Conservation (phyloP, 177 flowering plant genomes). For the Telopea speciosissima region DNA sequence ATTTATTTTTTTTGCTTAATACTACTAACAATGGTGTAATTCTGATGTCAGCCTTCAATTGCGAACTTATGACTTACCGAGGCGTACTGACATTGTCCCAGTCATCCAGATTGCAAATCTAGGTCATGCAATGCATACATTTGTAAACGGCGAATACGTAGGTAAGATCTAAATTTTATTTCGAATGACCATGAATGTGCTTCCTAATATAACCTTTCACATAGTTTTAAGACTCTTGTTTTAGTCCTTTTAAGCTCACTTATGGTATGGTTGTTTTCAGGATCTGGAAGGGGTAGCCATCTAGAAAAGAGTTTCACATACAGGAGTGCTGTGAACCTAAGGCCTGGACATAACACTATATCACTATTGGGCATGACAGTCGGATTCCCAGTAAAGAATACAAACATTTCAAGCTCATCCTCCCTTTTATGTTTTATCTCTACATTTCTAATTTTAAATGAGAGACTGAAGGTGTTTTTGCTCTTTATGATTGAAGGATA, state of each 20-base stretch:
- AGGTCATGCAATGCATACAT: conserved; percentile 62
- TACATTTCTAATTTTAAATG: not conserved
- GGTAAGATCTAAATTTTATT: conserved; percentile 26
- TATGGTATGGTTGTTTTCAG: conserved; percentile 29
- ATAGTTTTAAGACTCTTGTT: not conserved
- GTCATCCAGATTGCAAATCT: conserved; percentile 63
- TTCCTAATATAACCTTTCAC: no score
- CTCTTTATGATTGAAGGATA: conserved; percentile 43
- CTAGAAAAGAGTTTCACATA: conserved; percentile 55
- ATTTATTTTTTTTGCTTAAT: not conserved
- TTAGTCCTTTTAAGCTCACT: not conserved
- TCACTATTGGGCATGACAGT: conserved; percentile 50
- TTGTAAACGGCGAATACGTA: conserved; percentile 57
- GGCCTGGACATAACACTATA: conserved; percentile 53
- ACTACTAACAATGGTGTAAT: conserved; percentile 3
- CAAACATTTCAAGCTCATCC: not conserved
- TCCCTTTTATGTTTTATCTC: not conserved
- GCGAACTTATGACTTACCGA: conserved; percentile 37
- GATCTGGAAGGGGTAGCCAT: conserved; percentile 63
- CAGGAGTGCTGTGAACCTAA: conserved; percentile 31
- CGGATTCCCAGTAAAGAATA: conserved; percentile 61
- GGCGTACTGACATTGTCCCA: conserved; percentile 33
- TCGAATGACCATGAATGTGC: no score
- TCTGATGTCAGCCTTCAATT: conserved; percentile 36
- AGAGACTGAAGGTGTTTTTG: conserved; percentile 3